Conservation (phyloP, 768 basidiomycete genomes). For the Psilocybe subaeruginosa region DNA sequence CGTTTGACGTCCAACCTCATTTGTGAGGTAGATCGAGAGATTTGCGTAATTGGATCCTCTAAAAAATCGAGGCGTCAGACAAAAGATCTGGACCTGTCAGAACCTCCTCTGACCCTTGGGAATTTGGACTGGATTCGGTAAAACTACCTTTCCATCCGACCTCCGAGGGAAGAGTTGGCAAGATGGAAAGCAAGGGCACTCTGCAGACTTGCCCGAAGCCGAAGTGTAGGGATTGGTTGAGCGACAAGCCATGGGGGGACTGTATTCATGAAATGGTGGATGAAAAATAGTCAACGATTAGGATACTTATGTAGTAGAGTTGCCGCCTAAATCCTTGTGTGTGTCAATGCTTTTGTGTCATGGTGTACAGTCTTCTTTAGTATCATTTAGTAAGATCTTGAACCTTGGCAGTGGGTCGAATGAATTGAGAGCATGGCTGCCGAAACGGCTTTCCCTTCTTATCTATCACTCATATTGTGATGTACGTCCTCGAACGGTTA, state of each 20-base stretch:
- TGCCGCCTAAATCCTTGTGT: conserved; percentile 2
- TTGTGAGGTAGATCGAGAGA: not conserved
- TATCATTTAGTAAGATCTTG: conserved; percentile 6
- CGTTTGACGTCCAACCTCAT: not conserved
- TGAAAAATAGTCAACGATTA: not conserved
- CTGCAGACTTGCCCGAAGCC: conserved; percentile 10
- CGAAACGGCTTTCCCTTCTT: conserved; percentile 13
- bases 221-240: not conserved
- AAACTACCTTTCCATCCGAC: conserved; percentile 22
- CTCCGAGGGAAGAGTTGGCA: conserved; percentile 25
- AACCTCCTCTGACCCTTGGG: conserved; percentile 13
- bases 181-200: conserved; percentile 19
- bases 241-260: conserved; percentile 14
- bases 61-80: not conserved
- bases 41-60: not conserved
- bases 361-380: not conserved
- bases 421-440: conserved; percentile 18
- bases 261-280: conserved; percentile 1
- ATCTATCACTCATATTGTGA: conserved; percentile 11
- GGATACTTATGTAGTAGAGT: not conserved
- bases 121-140: conserved; percentile 20
- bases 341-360: not conserved
- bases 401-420: conserved; percentile 5
- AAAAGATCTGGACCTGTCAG: not conserved
- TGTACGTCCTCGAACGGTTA: not conserved